Percentiles rank a stretch among this genome's conserved stretches.
phyloP scores from a whole-genome alignment of 768 basidiomycete genomes.

The Naganishia kalamii region DNA sequence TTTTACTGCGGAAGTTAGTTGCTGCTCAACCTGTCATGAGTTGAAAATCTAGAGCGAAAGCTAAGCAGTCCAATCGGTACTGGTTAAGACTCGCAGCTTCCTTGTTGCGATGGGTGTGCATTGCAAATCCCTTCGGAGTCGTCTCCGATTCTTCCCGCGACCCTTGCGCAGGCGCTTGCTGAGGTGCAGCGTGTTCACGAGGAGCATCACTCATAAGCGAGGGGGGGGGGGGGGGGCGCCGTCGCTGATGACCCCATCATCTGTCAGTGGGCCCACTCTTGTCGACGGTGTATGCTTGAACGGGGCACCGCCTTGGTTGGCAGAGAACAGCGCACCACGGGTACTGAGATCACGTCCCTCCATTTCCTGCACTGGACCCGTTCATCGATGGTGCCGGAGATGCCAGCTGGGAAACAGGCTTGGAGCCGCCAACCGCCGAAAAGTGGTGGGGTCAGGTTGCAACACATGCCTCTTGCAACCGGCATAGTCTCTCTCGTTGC shows the following conservation, averaged over 20 bases:
- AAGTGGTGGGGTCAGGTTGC: conserved; percentile 67
- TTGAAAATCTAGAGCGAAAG: too few relatives aligned
- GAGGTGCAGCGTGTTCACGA: conserved; percentile 7
- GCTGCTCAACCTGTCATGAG: too few relatives aligned
- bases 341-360: conserved; percentile 40
- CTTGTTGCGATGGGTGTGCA: too few relatives aligned
- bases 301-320: conserved; percentile 66
- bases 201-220: conserved; percentile 58
- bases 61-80: too few relatives aligned
- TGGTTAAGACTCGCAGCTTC: too few relatives aligned
- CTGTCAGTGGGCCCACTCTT: conserved; percentile 62
- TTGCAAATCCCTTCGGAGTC: too few relatives aligned
- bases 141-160: conserved; percentile 26
- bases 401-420: conserved; percentile 46
- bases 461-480: conserved; percentile 59
- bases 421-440: conserved; percentile 57
- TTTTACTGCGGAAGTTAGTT: too few relatives aligned
- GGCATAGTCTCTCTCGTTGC: conserved; percentile 72
- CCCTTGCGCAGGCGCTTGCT: conserved; percentile 43
- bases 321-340: conserved; percentile 61
- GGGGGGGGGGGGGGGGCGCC: conserved; percentile 62
- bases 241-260: conserved; percentile 76
- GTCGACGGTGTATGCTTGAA: conserved; percentile 79
- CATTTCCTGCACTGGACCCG: conserved; percentile 51
- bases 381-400: conserved; percentile 37